Conservation (phyloP, 2,329 filamentous ascomycete genomes). For the Trichophyton simii region DNA sequence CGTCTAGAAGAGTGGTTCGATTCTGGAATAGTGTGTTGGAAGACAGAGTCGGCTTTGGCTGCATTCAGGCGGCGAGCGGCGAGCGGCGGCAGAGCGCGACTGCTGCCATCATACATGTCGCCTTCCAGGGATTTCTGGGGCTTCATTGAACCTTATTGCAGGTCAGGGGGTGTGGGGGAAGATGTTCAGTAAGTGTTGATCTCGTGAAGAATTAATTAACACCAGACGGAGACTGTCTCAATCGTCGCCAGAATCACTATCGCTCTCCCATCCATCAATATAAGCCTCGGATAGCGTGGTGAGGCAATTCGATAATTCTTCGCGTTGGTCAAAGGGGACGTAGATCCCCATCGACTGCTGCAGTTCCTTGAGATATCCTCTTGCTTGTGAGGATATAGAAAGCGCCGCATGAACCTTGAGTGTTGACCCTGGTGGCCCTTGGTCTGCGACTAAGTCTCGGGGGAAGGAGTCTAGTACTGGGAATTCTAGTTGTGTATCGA, state of each 20-base stretch:
- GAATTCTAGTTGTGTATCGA: conserved; percentile 44
- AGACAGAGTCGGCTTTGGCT: not conserved
- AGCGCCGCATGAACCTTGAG: conserved; percentile 44
- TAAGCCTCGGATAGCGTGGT: conserved; percentile 78
- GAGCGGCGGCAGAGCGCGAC: not conserved
- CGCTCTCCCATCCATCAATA: conserved; percentile 74
- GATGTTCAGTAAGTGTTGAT: not conserved
- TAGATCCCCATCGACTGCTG: conserved; percentile 50
- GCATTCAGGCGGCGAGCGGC: not conserved
- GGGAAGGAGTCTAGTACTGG: conserved; percentile 79
- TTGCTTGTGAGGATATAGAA: conserved; percentile 63
- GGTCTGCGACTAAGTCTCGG: conserved; percentile 47
- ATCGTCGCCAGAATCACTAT: conserved; percentile 36
- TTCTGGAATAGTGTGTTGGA: not conserved
- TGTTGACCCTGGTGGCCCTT: conserved; percentile 31
- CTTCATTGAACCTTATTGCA: not conserved
- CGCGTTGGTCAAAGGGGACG: conserved; percentile 65
- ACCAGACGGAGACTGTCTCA: conserved; percentile 14
- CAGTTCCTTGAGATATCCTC: conserved; percentile 52
- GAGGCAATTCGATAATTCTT: conserved; percentile 68
- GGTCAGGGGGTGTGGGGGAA: not conserved
- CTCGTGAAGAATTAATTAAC: not conserved
- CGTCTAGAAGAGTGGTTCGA: not conserved
- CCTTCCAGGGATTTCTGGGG: not conserved
- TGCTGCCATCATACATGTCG: not conserved